These are phyloP conservation scores for Yamadazyma dushanensis DNA, from an alignment of 1,139 yeast genomes.

Conservation along the genomic window DNA sequence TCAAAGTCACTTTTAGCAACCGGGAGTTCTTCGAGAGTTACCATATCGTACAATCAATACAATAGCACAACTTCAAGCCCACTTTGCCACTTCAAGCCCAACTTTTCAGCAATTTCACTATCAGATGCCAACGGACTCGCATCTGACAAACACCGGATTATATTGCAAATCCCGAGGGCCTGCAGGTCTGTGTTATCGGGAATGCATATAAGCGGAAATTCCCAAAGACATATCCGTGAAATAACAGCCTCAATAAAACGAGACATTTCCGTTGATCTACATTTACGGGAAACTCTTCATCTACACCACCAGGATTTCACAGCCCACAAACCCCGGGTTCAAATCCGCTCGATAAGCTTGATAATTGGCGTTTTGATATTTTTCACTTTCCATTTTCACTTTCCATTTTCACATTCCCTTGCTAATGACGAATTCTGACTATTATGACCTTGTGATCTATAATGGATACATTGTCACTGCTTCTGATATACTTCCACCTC, in stretches of 20 bases:
- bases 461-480: conserved; percentile 38
- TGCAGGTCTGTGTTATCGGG: not conserved
- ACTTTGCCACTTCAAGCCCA: too few relatives aligned
- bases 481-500: conserved; percentile 34
- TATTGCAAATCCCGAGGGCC: conserved; percentile 1
- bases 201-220: not conserved
- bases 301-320: too few relatives aligned
- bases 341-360: too few relatives aligned
- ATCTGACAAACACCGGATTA: too few relatives aligned
- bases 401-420: not conserved
- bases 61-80: too few relatives aligned
- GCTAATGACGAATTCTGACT: not conserved
- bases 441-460: conserved; percentile 27
- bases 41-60: too few relatives aligned
- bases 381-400: not conserved
- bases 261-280: too few relatives aligned
- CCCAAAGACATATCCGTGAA: not conserved
- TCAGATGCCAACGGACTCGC: not conserved
- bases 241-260: not conserved
- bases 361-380: too few relatives aligned
- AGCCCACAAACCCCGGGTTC: too few relatives aligned
- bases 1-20: not conserved
- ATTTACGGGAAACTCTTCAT: not conserved
- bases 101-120: not conserved
- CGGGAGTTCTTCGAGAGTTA: conserved; percentile 1